Base-by-base conservation (phyloP, 345 rosid species). In the Atalantia buxifolia region DNA sequence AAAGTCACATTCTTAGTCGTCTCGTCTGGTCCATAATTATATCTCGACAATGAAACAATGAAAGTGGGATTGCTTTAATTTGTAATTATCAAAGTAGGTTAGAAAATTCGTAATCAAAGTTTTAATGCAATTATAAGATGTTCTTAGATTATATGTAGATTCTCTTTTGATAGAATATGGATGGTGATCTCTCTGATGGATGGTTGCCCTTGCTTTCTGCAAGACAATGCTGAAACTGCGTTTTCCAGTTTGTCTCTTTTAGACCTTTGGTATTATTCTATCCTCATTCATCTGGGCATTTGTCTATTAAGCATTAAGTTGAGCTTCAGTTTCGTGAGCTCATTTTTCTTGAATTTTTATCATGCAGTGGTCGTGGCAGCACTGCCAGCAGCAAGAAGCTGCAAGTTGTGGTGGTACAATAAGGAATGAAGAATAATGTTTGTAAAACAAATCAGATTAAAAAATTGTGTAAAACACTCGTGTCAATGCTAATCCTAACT, bases 361-460 rank as follows among this genome's bases (percentile, higher is more conserved):
- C 9, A 36, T 78, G 83, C 81, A 81, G 86, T 77, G 78, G 67
- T 75, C 35, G 9, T 31, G 61, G 76, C 24, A 22, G 9, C 73
- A 36, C 75, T 73, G 80, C 65, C 33, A 67, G 74, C 65, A 75
- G 67, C 77, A 59, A 75, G 28, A 76, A 75, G 53, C 63, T 24
- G 53, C 78, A 64, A 81, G 87, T 87, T 87, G 24, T 5, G 36
- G 36, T 5, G 6, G 6, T 9, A 0, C 14, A 3, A 22, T 0
- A 4, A 13, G 16, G 21, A 27, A 70, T 18, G 16, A 12, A 53
- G 22, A 33, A 57, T 55, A 53, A 21, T 61, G 35, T 16, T 55
- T 5, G 8, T 10, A 38, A 28, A 28, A 71, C 25, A 16, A 50
- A 71, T 3, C 61, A 8, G 74, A 50, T 69, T 6, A 45, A 57